Evolutionary conservation across 73 alveolate species (phyloP).

Genomic region (Loxodes magnus): DNA sequence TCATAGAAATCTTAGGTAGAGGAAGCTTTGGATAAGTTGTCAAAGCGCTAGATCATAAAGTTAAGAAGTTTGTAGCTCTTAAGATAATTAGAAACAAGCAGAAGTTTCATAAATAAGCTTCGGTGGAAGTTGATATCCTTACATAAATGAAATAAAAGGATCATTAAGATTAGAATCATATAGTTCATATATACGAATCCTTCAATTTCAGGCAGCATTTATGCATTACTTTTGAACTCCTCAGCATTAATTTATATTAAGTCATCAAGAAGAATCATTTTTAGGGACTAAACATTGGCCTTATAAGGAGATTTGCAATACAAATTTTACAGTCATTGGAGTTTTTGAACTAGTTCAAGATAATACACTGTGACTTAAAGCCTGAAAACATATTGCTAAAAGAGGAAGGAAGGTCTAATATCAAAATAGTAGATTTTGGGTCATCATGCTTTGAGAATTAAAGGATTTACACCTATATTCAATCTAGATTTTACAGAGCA

Average conservation of each 20-base stretch:
- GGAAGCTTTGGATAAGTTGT: constrained; percentile 20
- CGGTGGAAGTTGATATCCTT: too few relatives aligned
- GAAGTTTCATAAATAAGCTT: too few relatives aligned
- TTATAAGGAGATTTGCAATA: constrained; percentile 66
- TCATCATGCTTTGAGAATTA: constrained; percentile 15
- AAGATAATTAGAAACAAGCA: constrained; percentile 9
- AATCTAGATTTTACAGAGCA: constrained; percentile 65
- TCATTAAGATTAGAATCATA: too few relatives aligned
- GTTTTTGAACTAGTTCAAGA: constrained; percentile 35
- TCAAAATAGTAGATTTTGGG: constrained; percentile 85
- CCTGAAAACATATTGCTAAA: constrained; percentile 83
- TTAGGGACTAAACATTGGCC: constrained; percentile 48
- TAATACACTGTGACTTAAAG: constrained; percentile 85
- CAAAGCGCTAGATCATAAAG: constrained; percentile 26
- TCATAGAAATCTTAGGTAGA: too few relatives aligned
- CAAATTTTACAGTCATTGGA: constrained; percentile 59
- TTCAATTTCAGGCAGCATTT: too few relatives aligned
- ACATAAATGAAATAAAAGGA: too few relatives aligned
- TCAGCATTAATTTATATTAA: constrained; percentile 62
- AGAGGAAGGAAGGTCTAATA: constrained; percentile 36
- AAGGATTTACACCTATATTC: constrained; percentile 18
- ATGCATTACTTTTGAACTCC: constrained; percentile 65
- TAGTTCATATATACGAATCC: too few relatives aligned
- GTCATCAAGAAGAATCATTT: constrained; percentile 55
- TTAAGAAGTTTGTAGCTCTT: constrained; percentile 23